A percentile compares a stretch with the other conserved stretches of the same genome.
These are phyloP conservation scores for Phaseolus coccineus DNA, from an alignment of 331 rosid species.

Conservation along the genomic window DNA sequence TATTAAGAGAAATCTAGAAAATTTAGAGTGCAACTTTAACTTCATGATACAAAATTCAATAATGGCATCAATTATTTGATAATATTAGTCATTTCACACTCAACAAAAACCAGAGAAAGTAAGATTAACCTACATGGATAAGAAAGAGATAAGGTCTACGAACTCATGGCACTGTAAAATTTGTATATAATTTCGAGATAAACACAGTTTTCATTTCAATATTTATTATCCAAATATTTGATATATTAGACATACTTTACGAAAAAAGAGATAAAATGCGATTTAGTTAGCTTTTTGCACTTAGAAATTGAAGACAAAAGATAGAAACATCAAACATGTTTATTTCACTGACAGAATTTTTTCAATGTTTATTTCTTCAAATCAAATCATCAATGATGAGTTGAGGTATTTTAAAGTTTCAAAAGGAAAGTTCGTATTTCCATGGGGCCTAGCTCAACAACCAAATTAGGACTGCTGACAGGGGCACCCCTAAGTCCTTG, in stretches of 20 bases:
- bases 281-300: not conserved
- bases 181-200: too few relatives aligned
- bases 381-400: constrained; percentile 5
- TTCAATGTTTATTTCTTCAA: not conserved
- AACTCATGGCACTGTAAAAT: too few relatives aligned
- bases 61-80: too few relatives aligned
- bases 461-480: constrained; percentile 46
- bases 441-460: constrained; percentile 87
- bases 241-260: too few relatives aligned
- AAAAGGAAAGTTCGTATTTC: constrained; percentile 78
- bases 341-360: not conserved
- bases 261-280: not conserved
- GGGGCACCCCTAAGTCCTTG: constrained; percentile 59
- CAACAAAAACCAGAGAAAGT: too few relatives aligned
- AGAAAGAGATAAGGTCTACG: too few relatives aligned
- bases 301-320: not conserved
- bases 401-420: constrained; percentile 48
- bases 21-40: not conserved
- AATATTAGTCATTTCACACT: too few relatives aligned
- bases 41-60: too few relatives aligned
- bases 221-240: too few relatives aligned
- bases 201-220: too few relatives aligned
- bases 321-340: not conserved
- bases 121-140: too few relatives aligned
- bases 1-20: not conserved